Evolutionary conservation across 495 filamentous ascomycete genomes (phyloP).

Genomic region (Staphylotrichum longicolle): DNA sequence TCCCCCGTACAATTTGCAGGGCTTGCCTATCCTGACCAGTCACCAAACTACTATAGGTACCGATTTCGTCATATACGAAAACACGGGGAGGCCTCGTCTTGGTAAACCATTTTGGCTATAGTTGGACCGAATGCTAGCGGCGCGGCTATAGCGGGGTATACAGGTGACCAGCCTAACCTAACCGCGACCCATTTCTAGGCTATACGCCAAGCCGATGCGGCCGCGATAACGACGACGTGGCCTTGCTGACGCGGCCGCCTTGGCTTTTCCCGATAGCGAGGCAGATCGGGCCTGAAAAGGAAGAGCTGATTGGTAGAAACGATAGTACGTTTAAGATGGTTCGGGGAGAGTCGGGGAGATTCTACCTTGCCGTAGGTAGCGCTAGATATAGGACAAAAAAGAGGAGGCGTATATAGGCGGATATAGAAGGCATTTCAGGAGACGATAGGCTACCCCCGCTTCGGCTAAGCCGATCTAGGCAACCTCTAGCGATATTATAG

Average conservation of each 20-base stretch:
- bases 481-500: conserved; percentile 10
- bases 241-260: conserved; percentile 14
- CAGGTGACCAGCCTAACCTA: conserved; percentile 1
- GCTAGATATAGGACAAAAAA: conserved; percentile 13
- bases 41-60: conserved; percentile 20
- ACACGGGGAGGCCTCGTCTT: conserved; percentile 18
- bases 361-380: conserved; percentile 18
- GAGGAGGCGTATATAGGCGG: conserved; percentile 16
- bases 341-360: conserved; percentile 9
- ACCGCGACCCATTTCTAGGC: conserved; percentile 18
- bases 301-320: conserved; percentile 11
- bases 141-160: conserved; percentile 10
- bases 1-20: conserved; percentile 2
- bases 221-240: conserved; percentile 12
- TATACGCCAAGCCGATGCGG: conserved; percentile 6
- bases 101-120: conserved; percentile 11
- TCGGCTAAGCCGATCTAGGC: conserved; percentile 9
- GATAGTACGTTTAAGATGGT: conserved; percentile 1
- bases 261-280: conserved; percentile 19
- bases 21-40: conserved; percentile 17
- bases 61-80: conserved; percentile 12
- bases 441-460: conserved; percentile 5
- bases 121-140: conserved; percentile 20
- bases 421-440: conserved; percentile 1
- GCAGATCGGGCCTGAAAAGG: conserved; percentile 17